phyloP scores from a whole-genome alignment of 2,329 filamentous ascomycete genomes.

The Ceratocystis cacaofunesta region DNA sequence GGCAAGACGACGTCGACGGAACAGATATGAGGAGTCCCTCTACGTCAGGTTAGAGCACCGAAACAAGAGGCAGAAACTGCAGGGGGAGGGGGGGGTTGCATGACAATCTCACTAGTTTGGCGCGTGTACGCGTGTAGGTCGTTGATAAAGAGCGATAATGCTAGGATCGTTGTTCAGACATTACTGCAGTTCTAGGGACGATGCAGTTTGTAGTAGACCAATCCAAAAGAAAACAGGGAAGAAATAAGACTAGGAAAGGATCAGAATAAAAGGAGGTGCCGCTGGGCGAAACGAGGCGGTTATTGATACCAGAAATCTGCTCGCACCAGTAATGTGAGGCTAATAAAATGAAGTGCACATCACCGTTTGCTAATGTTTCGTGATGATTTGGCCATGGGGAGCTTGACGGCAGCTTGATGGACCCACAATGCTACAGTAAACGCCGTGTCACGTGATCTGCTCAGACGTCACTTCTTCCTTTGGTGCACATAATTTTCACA shows the following conservation, averaged over 20 bases:
- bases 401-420: background rate
- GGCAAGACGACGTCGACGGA: background rate
- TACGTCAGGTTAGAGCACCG: conserved; percentile 1
- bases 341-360: background rate
- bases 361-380: background rate
- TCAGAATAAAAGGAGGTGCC: background rate
- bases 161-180: conserved; percentile 9
- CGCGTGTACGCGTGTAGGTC: background rate
- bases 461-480: background rate
- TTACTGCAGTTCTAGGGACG: background rate
- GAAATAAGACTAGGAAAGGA: background rate
- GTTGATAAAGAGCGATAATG: conserved; percentile 6
- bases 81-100: background rate
- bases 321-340: background rate
- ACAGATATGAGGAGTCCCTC: background rate
- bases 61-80: background rate
- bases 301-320: background rate
- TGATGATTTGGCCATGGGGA: background rate
- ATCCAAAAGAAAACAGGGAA: background rate
- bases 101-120: background rate
- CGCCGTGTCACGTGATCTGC: background rate
- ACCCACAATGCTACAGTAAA: background rate
- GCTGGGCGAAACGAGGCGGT: background rate
- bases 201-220: background rate
- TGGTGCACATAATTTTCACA: background rate